phyloP scores from a whole-genome alignment of 2,329 filamentous ascomycete genomes.

The Fusarium keratoplasticum region DNA sequence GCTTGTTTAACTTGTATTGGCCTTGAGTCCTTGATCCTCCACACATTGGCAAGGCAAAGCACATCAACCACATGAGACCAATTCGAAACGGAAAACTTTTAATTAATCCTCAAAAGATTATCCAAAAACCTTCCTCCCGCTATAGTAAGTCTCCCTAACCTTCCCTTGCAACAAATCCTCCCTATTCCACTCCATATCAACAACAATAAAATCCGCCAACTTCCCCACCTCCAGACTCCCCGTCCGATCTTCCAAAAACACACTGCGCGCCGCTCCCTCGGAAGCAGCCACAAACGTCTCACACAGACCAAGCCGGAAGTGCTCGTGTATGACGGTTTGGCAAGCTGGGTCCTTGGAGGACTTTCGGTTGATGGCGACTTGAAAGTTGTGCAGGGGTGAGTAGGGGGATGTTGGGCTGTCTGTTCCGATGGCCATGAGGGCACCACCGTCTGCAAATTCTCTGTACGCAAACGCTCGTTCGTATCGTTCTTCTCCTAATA shows the following conservation, averaged over 20 bases:
- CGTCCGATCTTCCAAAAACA: constrained; percentile 60
- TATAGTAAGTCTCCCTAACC: background rate
- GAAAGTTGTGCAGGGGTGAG: constrained; percentile 63
- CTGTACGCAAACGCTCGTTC: constrained; percentile 69
- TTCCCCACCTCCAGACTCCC: constrained; percentile 63
- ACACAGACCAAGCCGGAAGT: constrained; percentile 62
- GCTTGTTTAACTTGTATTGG: background rate
- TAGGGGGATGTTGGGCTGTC: constrained; percentile 69
- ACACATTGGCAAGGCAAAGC: background rate
- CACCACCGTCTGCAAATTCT: constrained; percentile 66
- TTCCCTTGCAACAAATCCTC: background rate
- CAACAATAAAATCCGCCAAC: constrained; percentile 64
- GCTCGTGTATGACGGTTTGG: constrained; percentile 58
- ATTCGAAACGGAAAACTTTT: background rate
- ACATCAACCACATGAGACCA: background rate
- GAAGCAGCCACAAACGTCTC: constrained; percentile 64
- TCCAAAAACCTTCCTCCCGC: background rate
- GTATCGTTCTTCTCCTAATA: constrained; percentile 64
- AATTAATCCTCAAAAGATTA: background rate
- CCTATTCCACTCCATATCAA: constrained; percentile 60
- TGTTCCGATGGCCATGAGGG: constrained; percentile 64
- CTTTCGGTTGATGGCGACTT: constrained; percentile 67
- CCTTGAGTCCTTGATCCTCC: background rate
- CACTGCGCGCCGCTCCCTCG: constrained; percentile 62
- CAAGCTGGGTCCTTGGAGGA: constrained; percentile 59